These are phyloP conservation scores for Carnegiea gigantea DNA, from an alignment of 179 eudicot species.

Conservation along the genomic window DNA sequence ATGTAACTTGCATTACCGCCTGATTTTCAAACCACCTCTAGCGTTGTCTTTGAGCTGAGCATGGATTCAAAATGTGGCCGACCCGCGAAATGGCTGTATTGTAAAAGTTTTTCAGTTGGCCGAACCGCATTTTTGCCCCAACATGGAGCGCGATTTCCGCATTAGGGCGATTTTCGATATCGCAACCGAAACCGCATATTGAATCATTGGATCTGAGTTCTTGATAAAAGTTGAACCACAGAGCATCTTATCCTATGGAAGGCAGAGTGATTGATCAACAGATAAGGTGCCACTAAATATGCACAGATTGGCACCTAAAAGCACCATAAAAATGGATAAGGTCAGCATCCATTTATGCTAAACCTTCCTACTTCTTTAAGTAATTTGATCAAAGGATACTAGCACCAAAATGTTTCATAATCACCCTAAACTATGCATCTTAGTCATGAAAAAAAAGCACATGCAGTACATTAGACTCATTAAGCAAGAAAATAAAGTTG, in stretches of 20 bases:
- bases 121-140: no score
- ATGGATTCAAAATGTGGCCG: no score
- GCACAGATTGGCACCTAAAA: no score
- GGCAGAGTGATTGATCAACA: neutral
- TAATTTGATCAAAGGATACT: neutral
- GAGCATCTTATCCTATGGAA: neutral
- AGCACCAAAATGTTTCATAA: neutral
- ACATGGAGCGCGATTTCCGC: no score
- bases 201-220: neutral
- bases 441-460: neutral
- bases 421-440: neutral
- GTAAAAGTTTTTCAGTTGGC: no score
- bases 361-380: neutral
- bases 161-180: no score
- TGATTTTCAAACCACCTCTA: neutral
- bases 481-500: slow-evolving; percentile 7
- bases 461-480: neutral
- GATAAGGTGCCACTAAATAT: neutral
- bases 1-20: neutral
- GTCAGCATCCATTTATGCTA: neutral
- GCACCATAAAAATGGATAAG: neutral
- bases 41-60: neutral
- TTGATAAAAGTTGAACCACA: neutral
- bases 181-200: no score
- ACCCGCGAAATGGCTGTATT: no score